A percentile compares a stretch with the other conserved stretches of the same genome.
Evolutionary conservation across 2,329 filamentous ascomycete species (phyloP).

Genomic region (Pseudogymnoascus destructans): DNA sequence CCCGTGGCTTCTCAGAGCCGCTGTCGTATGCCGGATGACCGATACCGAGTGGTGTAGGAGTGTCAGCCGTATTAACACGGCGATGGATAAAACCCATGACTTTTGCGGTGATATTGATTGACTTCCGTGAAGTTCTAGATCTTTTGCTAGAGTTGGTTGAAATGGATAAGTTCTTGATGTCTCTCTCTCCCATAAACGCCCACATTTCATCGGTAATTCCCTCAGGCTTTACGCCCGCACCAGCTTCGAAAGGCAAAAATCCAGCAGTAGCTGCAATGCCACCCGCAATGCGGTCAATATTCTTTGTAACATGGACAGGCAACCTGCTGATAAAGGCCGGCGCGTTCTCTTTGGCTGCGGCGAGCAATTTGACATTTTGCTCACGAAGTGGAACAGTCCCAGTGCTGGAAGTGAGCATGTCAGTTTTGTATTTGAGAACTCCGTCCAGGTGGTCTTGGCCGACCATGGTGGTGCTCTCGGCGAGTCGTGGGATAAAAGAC

Average conservation of each 20-base stretch:
- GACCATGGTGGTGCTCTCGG: not conserved
- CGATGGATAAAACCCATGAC: conserved; percentile 2
- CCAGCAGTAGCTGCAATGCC: not conserved
- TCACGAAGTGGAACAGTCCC: not conserved
- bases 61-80: not conserved
- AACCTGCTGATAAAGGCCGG: not conserved
- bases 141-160: not conserved
- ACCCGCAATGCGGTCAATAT: not conserved
- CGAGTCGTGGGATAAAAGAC: not conserved
- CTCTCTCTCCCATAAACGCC: not conserved
- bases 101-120: not conserved
- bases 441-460: not conserved
- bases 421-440: not conserved
- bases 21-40: not conserved
- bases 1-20: not conserved
- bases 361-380: not conserved
- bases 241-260: not conserved
- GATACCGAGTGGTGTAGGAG: not conserved
- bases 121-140: not conserved
- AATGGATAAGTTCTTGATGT: not conserved
- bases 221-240: not conserved
- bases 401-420: not conserved
- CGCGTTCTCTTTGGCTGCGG: not conserved
- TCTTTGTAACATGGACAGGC: not conserved
- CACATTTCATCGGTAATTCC: not conserved